Evolutionary conservation across 148 eudicot genomes (phyloP).

Genomic region (Amaranthus palmeri): DNA sequence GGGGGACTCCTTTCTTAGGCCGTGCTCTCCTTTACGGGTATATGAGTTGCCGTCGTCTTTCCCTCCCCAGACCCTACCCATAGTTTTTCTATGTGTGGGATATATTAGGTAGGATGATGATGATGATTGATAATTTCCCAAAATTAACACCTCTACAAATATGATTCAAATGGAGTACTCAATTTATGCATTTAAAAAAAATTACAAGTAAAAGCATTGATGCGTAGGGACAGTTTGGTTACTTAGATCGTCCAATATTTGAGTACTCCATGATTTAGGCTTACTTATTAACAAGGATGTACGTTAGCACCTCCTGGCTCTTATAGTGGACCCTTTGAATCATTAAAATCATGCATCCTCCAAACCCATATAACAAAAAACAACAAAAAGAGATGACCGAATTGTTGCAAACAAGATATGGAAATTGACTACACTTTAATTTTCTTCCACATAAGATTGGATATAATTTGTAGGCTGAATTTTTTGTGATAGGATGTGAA

Average conservation of each 20-base stretch:
- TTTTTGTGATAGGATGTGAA: neutral
- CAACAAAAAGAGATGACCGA: neutral
- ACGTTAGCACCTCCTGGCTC: neutral
- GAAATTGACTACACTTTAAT: conserved; percentile 1
- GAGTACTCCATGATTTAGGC: conserved; percentile 1
- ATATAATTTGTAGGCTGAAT: neutral
- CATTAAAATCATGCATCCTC: neutral
- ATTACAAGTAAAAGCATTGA: neutral
- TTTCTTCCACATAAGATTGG: neutral
- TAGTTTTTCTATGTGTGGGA: too few species aligned
- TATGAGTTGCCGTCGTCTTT: too few species aligned
- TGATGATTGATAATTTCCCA: too few species aligned
- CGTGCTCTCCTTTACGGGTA: too few species aligned
- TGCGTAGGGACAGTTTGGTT: neutral
- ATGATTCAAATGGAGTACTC: too few species aligned
- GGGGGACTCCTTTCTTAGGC: too few species aligned
- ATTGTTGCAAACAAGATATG: neutral
- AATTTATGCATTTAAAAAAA: too few species aligned
- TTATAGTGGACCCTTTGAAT: neutral
- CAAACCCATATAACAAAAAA: neutral
- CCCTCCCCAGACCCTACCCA: too few species aligned
- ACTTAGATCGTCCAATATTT: neutral
- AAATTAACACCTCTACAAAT: too few species aligned
- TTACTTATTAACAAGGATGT: neutral
- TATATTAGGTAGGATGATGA: too few species aligned